Evolutionary conservation across 2,329 filamentous ascomycete species (phyloP).

Genomic region (Ascochyta fabae): DNA sequence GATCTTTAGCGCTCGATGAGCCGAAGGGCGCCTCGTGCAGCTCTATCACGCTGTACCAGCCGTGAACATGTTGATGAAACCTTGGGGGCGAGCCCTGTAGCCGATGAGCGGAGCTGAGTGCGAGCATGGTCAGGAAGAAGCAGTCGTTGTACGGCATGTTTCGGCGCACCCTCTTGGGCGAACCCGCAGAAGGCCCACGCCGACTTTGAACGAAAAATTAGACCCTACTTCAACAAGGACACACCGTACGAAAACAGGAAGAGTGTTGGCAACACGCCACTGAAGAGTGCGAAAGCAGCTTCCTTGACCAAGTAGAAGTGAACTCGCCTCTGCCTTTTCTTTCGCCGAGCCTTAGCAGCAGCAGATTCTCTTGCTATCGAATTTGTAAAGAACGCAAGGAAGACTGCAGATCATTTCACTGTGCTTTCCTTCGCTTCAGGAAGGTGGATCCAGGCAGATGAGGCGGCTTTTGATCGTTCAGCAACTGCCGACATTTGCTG

Average conservation of each 20-base stretch:
- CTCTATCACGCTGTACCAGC: neutral
- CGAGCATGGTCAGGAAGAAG: neutral
- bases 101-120: neutral
- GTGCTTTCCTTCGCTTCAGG: conserved; percentile 4
- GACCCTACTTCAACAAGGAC: neutral
- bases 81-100: neutral
- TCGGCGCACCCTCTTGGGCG: conserved; percentile 6
- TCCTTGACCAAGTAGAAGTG: neutral
- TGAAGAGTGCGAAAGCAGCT: neutral
- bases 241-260: neutral
- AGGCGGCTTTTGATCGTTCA: neutral
- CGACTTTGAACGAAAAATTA: neutral
- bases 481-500: conserved; percentile 5
- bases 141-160: conserved; percentile 4
- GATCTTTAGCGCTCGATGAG: neutral
- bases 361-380: neutral
- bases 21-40: conserved; percentile 2
- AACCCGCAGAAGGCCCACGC: neutral
- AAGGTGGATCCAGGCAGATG: conserved; percentile 3
- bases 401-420: conserved; percentile 1
- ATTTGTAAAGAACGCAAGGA: conserved; percentile 1
- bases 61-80: neutral
- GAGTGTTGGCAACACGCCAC: neutral
- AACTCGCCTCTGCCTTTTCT: neutral
- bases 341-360: neutral